Base-by-base conservation (phyloP, 1,284 basidiomycete species). In the Ceratobasidium sp. region DNA sequence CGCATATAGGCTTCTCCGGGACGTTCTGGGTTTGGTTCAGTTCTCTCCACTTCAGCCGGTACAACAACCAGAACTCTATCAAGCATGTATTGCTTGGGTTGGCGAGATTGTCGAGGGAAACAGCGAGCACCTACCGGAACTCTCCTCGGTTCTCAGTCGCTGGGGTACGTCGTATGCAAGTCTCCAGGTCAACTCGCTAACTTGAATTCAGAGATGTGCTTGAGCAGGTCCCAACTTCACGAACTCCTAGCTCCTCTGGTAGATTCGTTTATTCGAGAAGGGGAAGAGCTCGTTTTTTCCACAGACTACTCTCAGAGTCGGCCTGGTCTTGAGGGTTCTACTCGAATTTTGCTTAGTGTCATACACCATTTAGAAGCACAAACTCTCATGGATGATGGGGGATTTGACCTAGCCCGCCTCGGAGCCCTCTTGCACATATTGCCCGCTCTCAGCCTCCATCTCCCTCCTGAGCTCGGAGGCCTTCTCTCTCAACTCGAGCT, bases 91-190 rank as follows among this genome's bases (percentile, higher is more conserved):
- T 50, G 40, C 52, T 2, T 77, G 74, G 74, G 44, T n/a, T 12
- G 20, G 10, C 20, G 65, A 48, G 40, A n/a, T 61, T 7, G n/a
- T 12, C 26, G 23, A 59, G 33, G 74, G 74, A 33, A 48, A 77
- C 26, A 33, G 44, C 20, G 17, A 50, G 26, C 40, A 77, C 28
- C 20, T 26, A 10, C 40, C 7, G 15, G 28, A 59, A 20, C 26
- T 77, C 2, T 20, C 7, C 13, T 48, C 65, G 17, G 42, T 77
- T 20, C 38, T 77, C 2, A 23, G 38, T 15, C 64, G 68, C 38
- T 77, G 74, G 74, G 26, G 74, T 77, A 52, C 15, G 74, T 68
- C 20, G 48, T 13, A 13, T 40, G 23, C 44, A 59, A 13, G 48
- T 48, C 33, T 6, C 13, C 6, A 26, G 33, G 12, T 9, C 50